phyloP scores from a whole-genome alignment of 2,329 filamentous ascomycete genomes.

The Talaromyces albobiverticillius region DNA sequence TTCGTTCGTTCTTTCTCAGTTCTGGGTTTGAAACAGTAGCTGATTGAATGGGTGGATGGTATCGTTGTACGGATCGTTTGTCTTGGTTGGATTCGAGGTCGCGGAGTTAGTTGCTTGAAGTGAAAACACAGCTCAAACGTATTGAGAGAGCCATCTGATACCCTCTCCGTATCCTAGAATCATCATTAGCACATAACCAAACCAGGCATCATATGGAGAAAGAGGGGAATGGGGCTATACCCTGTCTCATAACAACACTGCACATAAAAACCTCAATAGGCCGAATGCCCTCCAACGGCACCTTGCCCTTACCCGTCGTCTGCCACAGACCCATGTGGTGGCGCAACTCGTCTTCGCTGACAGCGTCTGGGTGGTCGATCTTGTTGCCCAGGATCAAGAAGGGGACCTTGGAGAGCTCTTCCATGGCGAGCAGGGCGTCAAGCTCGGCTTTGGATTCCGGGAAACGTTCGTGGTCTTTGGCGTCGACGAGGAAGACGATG shows the following conservation, averaged over 20 bases:
- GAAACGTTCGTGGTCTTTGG: slow-evolving; percentile 95
- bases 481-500: slow-evolving; percentile 96
- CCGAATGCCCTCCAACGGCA: slow-evolving; percentile 84
- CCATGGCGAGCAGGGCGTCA: slow-evolving; percentile 92
- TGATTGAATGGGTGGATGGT: too few species aligned
- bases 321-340: slow-evolving; percentile 92
- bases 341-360: slow-evolving; percentile 92
- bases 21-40: not conserved
- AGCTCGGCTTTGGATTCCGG: slow-evolving; percentile 94
- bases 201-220: not conserved
- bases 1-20: too few species aligned
- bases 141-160: slow-evolving; percentile 90
- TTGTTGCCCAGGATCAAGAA: slow-evolving; percentile 98
- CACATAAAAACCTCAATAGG: slow-evolving; percentile 99
- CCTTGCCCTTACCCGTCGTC: slow-evolving; percentile 94
- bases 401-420: slow-evolving; percentile 91
- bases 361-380: slow-evolving; percentile 95
- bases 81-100: too few species aligned
- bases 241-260: slow-evolving; percentile 97
- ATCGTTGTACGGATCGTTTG: too few species aligned
- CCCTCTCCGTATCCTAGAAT: slow-evolving; percentile 74
- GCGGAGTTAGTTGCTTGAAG: too few species aligned
- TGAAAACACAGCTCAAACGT: slow-evolving; percentile 67
- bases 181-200: not conserved
- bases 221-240: slow-evolving; percentile 44